phyloP scores from a whole-genome alignment of 1,284 basidiomycete genomes.

The Agroathelia rolfsii region DNA sequence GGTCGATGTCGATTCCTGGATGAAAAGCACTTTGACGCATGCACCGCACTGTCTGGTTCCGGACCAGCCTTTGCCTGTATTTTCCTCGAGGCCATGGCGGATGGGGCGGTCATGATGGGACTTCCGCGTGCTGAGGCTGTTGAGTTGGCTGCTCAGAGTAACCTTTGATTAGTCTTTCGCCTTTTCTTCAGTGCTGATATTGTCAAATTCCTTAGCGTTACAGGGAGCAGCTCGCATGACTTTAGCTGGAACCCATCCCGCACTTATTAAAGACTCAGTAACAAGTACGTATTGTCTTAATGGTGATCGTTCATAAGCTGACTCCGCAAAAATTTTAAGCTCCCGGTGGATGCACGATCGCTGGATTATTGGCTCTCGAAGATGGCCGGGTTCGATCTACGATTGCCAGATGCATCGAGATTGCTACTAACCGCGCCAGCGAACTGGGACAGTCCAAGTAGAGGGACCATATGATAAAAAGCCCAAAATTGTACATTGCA shows the following conservation, averaged over 20 bases:
- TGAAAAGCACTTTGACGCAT: conserved; percentile 97
- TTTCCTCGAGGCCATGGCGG: conserved; percentile 97
- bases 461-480: too few relatives aligned
- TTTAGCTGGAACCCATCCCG: conserved; percentile 82
- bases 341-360: conserved; percentile 97
- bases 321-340: conserved; percentile 37
- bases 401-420: conserved; percentile 91
- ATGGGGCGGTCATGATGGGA: conserved; percentile 99
- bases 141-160: conserved; percentile 94
- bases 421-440: conserved; percentile 82
- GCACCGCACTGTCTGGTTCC: conserved; percentile 91
- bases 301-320: conserved; percentile 1
- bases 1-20: conserved; percentile 90
- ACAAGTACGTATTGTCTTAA: conserved; percentile 60
- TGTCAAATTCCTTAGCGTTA: conserved; percentile 48
- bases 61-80: conserved; percentile 97
- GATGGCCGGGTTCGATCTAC: conserved; percentile 92
- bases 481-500: too few relatives aligned
- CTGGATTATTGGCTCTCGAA: conserved; percentile 89
- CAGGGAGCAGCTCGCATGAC: conserved; percentile 98
- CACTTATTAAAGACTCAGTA: conserved; percentile 95
- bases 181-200: not conserved
- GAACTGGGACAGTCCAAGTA: conserved; percentile 71
- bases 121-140: conserved; percentile 88
- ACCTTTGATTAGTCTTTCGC: conserved; percentile 18